A percentile compares a stretch with the other conserved stretches of the same genome.
Evolutionary conservation across 2,329 filamentous ascomycete species (phyloP).

Genomic region (Leptographium radiaticola): DNA sequence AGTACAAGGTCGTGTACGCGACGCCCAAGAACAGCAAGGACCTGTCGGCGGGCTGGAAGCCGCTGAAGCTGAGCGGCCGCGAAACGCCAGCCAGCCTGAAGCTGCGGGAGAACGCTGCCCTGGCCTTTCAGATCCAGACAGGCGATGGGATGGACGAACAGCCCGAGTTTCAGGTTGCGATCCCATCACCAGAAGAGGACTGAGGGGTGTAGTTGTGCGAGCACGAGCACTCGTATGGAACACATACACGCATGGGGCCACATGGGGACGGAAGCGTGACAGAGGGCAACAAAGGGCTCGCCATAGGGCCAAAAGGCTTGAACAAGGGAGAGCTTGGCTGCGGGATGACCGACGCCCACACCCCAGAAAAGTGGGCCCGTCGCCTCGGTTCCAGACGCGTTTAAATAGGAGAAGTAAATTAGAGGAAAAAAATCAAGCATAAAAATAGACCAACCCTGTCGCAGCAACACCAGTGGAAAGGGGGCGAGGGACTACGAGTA

Average conservation of each 20-base stretch:
- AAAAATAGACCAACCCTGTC: neutral
- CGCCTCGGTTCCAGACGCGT: neutral
- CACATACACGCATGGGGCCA: no score
- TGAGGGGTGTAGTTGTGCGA: slow-evolving; percentile 22
- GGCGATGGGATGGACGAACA: slow-evolving; percentile 24
- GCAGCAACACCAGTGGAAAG: neutral
- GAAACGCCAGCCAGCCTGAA: slow-evolving; percentile 29
- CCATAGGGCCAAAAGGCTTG: neutral
- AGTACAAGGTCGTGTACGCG: slow-evolving; percentile 29
- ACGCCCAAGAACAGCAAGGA: slow-evolving; percentile 31
- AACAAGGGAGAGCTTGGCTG: neutral
- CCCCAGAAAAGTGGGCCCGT: neutral
- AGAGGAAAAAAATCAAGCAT: neutral
- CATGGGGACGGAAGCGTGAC: no score
- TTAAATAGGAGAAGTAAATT: neutral
- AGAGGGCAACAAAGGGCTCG: neutral
- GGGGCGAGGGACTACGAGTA: neutral
- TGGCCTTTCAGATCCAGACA: slow-evolving; percentile 35
- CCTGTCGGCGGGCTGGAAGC: slow-evolving; percentile 34
- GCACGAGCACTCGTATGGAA: neutral
- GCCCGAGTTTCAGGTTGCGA: slow-evolving; percentile 24
- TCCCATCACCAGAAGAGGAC: slow-evolving; percentile 24
- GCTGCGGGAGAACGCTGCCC: slow-evolving; percentile 31
- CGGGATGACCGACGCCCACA: no score
- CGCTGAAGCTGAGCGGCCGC: slow-evolving; percentile 23